Evolutionary conservation across 306 rosid genomes (phyloP).

Genomic region (Pyrus betulifolia): DNA sequence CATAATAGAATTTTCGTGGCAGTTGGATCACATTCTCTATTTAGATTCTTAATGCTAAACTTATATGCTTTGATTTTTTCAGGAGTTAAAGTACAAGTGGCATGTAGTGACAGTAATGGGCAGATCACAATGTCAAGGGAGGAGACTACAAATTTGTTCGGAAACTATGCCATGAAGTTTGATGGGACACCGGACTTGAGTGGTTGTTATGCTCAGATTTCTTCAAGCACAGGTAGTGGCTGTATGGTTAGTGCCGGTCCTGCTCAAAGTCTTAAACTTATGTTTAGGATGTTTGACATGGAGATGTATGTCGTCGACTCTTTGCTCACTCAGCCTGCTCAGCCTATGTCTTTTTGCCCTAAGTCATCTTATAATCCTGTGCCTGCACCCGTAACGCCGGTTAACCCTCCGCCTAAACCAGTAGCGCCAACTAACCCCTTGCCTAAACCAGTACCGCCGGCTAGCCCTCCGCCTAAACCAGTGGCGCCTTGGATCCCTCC

Average conservation of each 20-base stretch:
- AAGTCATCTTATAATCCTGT: conserved; percentile 24
- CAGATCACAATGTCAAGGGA: conserved; percentile 57
- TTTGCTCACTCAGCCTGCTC: conserved; percentile 69
- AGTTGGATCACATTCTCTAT: background rate
- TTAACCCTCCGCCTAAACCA: background rate
- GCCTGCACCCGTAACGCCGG: conserved; percentile 30
- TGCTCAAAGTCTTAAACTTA: conserved; percentile 52
- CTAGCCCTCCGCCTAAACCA: background rate
- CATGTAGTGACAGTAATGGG: conserved; percentile 62
- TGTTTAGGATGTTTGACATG: conserved; percentile 70
- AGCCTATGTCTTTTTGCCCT: conserved; percentile 69
- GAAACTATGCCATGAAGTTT: conserved; percentile 52
- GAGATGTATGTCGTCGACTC: conserved; percentile 67
- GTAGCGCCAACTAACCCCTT: conserved; percentile 19
- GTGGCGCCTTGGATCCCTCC: conserved; percentile 20
- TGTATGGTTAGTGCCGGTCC: conserved; percentile 59
- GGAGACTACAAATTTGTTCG: conserved; percentile 73
- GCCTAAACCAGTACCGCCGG: background rate
- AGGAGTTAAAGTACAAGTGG: conserved; percentile 69
- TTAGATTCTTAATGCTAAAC: background rate
- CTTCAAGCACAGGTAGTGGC: conserved; percentile 37
- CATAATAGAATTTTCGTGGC: no score
- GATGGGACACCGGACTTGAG: conserved; percentile 72
- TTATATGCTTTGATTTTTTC: conserved; percentile 11
- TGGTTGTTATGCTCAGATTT: conserved; percentile 48